phyloP scores from a whole-genome alignment of 2,329 filamentous ascomycete genomes.

The Cladophialophora carrionii region DNA sequence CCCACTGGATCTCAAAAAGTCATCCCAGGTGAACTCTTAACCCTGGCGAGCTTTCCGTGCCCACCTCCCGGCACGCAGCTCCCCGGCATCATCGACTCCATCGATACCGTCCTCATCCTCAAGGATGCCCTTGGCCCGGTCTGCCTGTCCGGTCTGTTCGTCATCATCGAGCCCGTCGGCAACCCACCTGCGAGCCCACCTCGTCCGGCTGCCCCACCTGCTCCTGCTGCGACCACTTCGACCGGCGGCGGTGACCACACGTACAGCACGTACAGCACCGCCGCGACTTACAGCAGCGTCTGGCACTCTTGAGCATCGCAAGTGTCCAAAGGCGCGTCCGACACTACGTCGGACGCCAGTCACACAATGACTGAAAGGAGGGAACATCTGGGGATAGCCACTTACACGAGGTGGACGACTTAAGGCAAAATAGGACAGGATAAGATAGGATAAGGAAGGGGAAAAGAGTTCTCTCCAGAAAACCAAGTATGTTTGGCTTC shows the following conservation, averaged over 20 bases:
- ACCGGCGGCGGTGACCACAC: neutral
- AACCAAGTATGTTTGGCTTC: no score
- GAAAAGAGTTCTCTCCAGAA: no score
- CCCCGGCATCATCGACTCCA: conserved; percentile 11
- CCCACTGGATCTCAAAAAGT: neutral
- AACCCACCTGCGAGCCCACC: conserved; percentile 14
- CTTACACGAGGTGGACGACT: no score
- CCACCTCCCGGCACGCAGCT: conserved; percentile 14
- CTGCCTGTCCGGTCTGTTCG: conserved; percentile 11
- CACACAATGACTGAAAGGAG: no score
- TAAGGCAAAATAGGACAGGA: no score
- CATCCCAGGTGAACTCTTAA: neutral
- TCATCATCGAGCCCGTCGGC: conserved; percentile 11
- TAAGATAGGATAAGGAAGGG: no score
- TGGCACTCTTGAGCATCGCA: conserved; percentile 5
- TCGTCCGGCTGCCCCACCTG: neutral
- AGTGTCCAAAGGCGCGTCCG: no score
- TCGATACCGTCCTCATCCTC: conserved; percentile 4
- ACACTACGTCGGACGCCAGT: no score
- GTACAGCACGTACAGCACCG: neutral
- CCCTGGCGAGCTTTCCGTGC: conserved; percentile 10
- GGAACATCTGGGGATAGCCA: no score
- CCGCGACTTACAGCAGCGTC: neutral
- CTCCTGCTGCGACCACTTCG: neutral
- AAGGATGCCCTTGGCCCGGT: conserved; percentile 10